Percentiles rank a stretch among this genome's conserved stretches.
phyloP scores from a whole-genome alignment of 345 rosid genomes.

The Syzygium grande region DNA sequence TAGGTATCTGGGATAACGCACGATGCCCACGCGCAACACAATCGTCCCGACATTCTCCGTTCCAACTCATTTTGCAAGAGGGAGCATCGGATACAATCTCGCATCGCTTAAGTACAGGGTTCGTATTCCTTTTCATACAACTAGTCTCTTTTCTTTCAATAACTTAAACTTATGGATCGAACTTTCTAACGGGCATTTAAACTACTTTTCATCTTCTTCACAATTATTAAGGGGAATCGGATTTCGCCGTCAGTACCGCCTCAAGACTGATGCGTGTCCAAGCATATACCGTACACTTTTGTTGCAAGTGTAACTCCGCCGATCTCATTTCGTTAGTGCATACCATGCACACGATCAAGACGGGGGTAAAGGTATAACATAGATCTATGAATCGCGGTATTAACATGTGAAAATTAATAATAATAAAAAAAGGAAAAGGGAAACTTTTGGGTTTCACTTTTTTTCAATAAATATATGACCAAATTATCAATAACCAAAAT shows the following conservation, averaged over 20 bases:
- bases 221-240: not conserved
- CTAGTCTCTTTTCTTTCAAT: not conserved
- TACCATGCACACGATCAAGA: too few species aligned
- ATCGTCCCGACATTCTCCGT: not conserved
- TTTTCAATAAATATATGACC: not conserved
- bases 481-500: not conserved
- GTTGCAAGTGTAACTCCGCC: too few species aligned
- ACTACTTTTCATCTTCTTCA: not conserved
- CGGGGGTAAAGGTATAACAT: not conserved
- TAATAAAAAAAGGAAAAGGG: not conserved
- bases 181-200: not conserved
- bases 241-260: not conserved
- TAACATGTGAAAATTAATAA: not conserved
- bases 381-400: rapidly evolving
- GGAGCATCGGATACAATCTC: not conserved
- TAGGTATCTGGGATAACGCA: not conserved
- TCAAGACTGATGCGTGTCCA: not conserved
- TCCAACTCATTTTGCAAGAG: not conserved
- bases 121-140: not conserved
- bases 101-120: not conserved
- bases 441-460: too few species aligned
- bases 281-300: too few species aligned
- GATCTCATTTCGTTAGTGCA: too few species aligned
- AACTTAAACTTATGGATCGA: too few species aligned
- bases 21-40: not conserved